phyloP scores from a whole-genome alignment of 2,329 filamentous ascomycete species.

The Pseudogymnoascus sp. region DNA sequence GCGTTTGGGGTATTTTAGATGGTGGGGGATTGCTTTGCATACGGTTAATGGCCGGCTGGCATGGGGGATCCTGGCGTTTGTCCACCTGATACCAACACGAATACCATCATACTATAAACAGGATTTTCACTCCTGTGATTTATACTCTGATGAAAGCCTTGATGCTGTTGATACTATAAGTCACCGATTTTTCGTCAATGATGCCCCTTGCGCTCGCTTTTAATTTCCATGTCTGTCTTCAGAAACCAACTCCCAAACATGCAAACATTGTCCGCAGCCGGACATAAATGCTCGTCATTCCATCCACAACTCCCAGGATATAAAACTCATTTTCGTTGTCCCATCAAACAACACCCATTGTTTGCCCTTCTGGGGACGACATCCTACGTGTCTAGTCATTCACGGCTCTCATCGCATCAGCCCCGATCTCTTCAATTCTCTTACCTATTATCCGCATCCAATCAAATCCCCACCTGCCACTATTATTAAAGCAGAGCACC shows the following conservation, averaged over 20 bases:
- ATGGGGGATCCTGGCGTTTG: background rate
- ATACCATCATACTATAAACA: background rate
- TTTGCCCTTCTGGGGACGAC: background rate
- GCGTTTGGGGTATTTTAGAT: conserved; percentile 3
- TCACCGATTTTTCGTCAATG: background rate
- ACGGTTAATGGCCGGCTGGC: background rate
- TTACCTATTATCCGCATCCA: background rate
- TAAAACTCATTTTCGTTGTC: background rate
- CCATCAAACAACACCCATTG: background rate
- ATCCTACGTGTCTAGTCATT: background rate
- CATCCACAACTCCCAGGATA: background rate
- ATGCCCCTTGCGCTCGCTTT: background rate
- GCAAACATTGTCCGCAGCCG: background rate
- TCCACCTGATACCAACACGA: background rate
- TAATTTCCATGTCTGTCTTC: background rate
- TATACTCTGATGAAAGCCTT: background rate
- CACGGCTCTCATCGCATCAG: background rate
- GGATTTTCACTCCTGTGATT: background rate
- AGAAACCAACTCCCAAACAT: background rate
- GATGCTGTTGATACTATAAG: background rate
- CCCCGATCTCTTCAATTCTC: background rate
- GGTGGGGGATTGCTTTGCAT: background rate
- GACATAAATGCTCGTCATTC: background rate
- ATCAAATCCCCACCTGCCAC: background rate
- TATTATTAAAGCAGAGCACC: background rate